Evolutionary conservation across 2,329 filamentous ascomycete species (phyloP).

Genomic region (Epichloe sibirici): DNA sequence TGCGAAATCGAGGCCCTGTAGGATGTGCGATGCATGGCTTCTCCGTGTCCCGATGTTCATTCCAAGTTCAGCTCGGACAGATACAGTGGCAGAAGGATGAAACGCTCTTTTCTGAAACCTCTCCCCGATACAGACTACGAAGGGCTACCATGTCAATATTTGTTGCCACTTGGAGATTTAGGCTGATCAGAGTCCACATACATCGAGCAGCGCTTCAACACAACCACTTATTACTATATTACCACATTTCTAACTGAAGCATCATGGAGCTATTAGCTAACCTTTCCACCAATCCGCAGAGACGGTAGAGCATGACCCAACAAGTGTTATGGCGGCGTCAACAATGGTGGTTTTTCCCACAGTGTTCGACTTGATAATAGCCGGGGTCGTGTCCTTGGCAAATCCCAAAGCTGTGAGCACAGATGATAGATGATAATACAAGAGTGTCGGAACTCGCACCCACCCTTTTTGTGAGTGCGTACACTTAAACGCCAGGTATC

Average conservation of each 20-base stretch:
- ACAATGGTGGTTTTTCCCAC: neutral
- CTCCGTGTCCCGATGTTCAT: neutral
- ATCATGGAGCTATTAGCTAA: neutral
- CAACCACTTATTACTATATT: neutral
- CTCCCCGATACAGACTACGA: neutral
- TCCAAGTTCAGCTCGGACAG: neutral
- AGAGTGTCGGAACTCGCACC: neutral
- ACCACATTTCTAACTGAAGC: neutral
- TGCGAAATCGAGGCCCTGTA: neutral
- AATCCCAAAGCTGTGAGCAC: neutral
- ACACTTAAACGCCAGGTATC: neutral
- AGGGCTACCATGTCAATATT: neutral
- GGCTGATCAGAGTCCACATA: neutral
- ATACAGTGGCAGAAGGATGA: neutral
- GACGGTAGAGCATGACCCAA: neutral
- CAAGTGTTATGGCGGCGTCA: neutral
- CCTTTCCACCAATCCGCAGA: neutral
- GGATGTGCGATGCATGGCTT: neutral
- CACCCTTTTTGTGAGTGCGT: neutral
- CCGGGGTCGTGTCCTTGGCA: neutral
- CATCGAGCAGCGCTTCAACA: neutral
- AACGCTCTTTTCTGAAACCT: neutral
- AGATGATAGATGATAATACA: neutral
- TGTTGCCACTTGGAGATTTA: neutral
- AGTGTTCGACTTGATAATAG: neutral